Base-by-base conservation (phyloP, 2,329 filamentous ascomycete genomes). In the Dactylellina drechsleri region DNA sequence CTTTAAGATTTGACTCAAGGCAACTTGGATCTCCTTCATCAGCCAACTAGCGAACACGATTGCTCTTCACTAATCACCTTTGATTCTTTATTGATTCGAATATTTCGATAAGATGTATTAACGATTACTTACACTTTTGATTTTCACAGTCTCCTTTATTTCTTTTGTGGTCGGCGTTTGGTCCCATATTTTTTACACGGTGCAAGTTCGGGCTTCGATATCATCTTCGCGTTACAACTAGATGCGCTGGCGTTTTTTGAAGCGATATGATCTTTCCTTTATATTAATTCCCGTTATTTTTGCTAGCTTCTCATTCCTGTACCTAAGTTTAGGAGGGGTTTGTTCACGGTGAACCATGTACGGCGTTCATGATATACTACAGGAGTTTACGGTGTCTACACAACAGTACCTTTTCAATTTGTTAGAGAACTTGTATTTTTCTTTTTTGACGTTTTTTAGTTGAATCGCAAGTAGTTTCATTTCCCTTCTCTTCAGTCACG, bases 191-290 rank as follows among this genome's bases (percentile, higher is more conserved):
- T 28, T 54, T 60, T 43, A 47, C 20, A 64, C 43, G 41, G 64
- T 75, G 58, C 64, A 54, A 60, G 47, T 66, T 40, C 15, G 12
- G 28, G 57, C 50, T 26, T 65, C 7, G 20, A 53, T 57, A 23
- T 52, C 62, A 52, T 52, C 57, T 41, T 62, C 57, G 57, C 62
- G 40, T 58, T 66, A 56, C 57, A 26, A 57, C 64, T 75, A 75
- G 71, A 75, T 75, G 53, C 71, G 71, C 71, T 75, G 71, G 71
- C 71, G 71, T 75, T 75, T 52, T 36, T 45, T 58, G 47, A 68
- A 75, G 71, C 64, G 56, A 66, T 41, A 16, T 58, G 61, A 66
- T 54, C 49, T 8, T 58, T 28, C 45, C 31, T 26, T 31, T 28
- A 26, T 23, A n/a, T 45, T n/a, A 54, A 40, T 16, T 43, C n/a